Percentiles rank a stretch among this genome's conserved stretches.
Evolutionary conservation across 2,329 filamentous ascomycete species (phyloP).

Genomic region (Amauroascus niger): DNA sequence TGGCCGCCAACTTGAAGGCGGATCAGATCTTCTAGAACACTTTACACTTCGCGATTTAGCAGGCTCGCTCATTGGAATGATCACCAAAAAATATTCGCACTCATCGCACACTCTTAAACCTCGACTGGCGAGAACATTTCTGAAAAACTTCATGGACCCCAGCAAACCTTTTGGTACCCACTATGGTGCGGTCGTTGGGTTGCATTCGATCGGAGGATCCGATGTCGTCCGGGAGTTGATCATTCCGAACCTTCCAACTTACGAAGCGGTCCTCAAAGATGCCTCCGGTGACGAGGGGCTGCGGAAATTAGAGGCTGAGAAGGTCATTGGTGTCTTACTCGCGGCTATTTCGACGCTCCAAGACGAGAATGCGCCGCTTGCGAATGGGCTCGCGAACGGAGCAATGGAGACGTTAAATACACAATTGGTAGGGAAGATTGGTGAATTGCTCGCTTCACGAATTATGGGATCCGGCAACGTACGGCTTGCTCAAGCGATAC

Average conservation of each 20-base stretch:
- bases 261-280: conserved; percentile 52
- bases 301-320: conserved; percentile 50
- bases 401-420: conserved; percentile 32
- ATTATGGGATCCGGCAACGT: conserved; percentile 36
- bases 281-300: conserved; percentile 44
- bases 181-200: conserved; percentile 76
- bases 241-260: conserved; percentile 56
- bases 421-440: conserved; percentile 34
- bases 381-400: conserved; percentile 33
- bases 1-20: conserved; percentile 64
- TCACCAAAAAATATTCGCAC: conserved; percentile 70
- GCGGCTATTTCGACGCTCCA: conserved; percentile 47
- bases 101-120: conserved; percentile 75
- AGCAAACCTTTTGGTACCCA: conserved; percentile 72
- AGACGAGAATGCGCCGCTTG: conserved; percentile 33
- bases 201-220: conserved; percentile 64
- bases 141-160: conserved; percentile 85
- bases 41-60: conserved; percentile 78
- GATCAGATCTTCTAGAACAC: conserved; percentile 46
- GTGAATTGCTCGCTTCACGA: conserved; percentile 33
- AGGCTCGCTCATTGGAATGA: conserved; percentile 67
- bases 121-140: conserved; percentile 81
- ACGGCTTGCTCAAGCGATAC: conserved; percentile 32
- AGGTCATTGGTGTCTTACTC: conserved; percentile 50
- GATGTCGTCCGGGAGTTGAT: conserved; percentile 56